phyloP scores from a whole-genome alignment of 257 asterid genomes.

The Przewalskia tangutica region DNA sequence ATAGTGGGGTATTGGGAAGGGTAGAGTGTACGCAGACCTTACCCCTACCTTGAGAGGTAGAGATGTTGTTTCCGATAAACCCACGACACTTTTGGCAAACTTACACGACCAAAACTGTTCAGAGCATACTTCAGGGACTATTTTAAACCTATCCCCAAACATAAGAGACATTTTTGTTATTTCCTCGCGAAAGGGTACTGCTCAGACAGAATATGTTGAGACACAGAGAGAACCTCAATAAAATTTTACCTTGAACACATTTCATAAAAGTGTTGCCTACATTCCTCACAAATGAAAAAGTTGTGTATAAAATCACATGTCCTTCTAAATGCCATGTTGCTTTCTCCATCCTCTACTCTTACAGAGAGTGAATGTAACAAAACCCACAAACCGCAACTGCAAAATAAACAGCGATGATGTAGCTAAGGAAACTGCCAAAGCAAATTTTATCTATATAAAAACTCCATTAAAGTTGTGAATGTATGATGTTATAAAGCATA shows the following conservation, averaged over 20 bases:
- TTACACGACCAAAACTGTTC: too few species aligned
- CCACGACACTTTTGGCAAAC: too few species aligned
- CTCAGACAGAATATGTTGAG: not conserved
- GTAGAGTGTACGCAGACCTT: too few species aligned
- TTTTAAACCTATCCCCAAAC: too few species aligned
- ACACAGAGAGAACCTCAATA: not conserved
- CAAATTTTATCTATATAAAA: not conserved
- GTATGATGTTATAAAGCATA: not conserved
- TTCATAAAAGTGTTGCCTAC: conserved; percentile 68
- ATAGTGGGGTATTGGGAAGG: too few species aligned
- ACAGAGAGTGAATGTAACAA: conserved; percentile 86
- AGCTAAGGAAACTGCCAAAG: not conserved
- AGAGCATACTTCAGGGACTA: too few species aligned
- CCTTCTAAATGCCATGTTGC: conserved; percentile 57
- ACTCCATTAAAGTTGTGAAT: not conserved
- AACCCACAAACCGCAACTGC: conserved; percentile 96
- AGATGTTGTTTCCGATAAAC: too few species aligned
- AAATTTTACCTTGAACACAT: conserved; percentile 73
- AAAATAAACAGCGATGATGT: conserved; percentile 9
- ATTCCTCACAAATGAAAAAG: conserved; percentile 83
- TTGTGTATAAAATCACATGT: conserved; percentile 59
- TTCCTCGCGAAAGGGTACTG: too few species aligned
- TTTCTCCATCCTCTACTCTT: conserved; percentile 74
- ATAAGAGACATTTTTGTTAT: too few species aligned
- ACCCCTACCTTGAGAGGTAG: too few species aligned